A percentile compares a stretch with the other conserved stretches of the same genome.
Evolutionary conservation across 495 filamentous ascomycete genomes (phyloP).

Genomic region (Xylaria scruposa): DNA sequence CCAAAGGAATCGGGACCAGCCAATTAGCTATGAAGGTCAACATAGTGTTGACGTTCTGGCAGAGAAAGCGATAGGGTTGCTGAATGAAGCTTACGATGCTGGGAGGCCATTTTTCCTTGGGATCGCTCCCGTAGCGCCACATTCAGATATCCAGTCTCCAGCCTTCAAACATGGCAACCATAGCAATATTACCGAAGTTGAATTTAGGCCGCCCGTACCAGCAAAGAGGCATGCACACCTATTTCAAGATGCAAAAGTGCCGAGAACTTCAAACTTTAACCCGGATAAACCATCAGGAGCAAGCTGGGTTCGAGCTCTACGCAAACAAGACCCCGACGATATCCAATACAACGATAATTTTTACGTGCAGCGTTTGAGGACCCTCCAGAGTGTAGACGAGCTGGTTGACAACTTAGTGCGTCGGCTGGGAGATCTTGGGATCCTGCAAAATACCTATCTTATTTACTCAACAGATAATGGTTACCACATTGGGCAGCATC

Average conservation of each 20-base stretch:
- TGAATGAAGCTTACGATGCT: slow-evolving; percentile 64
- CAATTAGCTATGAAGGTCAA: slow-evolving; percentile 62
- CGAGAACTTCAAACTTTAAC: slow-evolving; percentile 61
- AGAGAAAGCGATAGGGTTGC: slow-evolving; percentile 65
- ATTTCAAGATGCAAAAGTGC: slow-evolving; percentile 55
- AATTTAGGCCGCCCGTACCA: slow-evolving; percentile 62
- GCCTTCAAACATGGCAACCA: slow-evolving; percentile 44
- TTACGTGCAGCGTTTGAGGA: slow-evolving; percentile 67
- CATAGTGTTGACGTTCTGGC: slow-evolving; percentile 69
- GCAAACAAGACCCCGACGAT: slow-evolving; percentile 58
- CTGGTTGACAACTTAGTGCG: slow-evolving; percentile 64
- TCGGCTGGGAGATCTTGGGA: slow-evolving; percentile 55
- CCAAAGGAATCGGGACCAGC: slow-evolving; percentile 66
- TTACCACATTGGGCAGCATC: slow-evolving; percentile 77
- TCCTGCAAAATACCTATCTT: slow-evolving; percentile 73
- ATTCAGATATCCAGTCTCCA: slow-evolving; percentile 56
- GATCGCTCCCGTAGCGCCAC: slow-evolving; percentile 71
- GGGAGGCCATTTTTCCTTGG: slow-evolving; percentile 71
- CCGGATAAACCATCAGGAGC: slow-evolving; percentile 62
- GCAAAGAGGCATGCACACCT: slow-evolving; percentile 54
- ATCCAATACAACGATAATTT: slow-evolving; percentile 73
- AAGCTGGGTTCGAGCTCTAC: slow-evolving; percentile 65
- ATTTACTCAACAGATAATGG: slow-evolving; percentile 79
- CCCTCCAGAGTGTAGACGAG: slow-evolving; percentile 74
- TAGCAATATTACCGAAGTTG: slow-evolving; percentile 32